These are phyloP conservation scores for Backusella westeae DNA, from an alignment of 192 early-diverging fungal genomes.

Conservation along the genomic window DNA sequence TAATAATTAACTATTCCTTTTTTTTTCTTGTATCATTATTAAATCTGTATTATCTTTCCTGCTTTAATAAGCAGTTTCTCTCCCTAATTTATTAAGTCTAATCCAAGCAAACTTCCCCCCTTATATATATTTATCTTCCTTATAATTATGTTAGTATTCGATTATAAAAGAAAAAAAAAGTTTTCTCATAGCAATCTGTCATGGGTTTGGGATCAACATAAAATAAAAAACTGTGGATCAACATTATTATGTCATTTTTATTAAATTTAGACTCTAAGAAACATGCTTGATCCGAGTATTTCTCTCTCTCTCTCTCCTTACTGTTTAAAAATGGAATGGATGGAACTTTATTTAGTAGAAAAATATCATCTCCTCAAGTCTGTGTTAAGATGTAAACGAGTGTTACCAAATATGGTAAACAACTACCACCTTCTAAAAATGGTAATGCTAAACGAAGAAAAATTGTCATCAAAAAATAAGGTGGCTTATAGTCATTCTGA, in stretches of 20 bases:
- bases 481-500: neutral
- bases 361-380: no score
- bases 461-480: neutral
- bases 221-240: no score
- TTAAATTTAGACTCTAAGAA: no score
- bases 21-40: slow-evolving; percentile 3
- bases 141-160: neutral
- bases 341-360: no score
- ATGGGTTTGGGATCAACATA: neutral
- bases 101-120: neutral
- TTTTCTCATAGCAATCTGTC: neutral
- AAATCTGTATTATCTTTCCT: neutral
- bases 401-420: neutral
- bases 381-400: neutral
- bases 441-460: neutral
- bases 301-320: no score
- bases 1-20: neutral
- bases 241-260: no score
- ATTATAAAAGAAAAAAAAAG: neutral
- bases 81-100: neutral
- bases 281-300: no score
- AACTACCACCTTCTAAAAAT: neutral
- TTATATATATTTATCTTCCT: neutral
- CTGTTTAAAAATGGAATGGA: no score
- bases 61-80: neutral